Evolutionary conservation across 768 basidiomycete genomes (phyloP).

Genomic region (Russula abietina): DNA sequence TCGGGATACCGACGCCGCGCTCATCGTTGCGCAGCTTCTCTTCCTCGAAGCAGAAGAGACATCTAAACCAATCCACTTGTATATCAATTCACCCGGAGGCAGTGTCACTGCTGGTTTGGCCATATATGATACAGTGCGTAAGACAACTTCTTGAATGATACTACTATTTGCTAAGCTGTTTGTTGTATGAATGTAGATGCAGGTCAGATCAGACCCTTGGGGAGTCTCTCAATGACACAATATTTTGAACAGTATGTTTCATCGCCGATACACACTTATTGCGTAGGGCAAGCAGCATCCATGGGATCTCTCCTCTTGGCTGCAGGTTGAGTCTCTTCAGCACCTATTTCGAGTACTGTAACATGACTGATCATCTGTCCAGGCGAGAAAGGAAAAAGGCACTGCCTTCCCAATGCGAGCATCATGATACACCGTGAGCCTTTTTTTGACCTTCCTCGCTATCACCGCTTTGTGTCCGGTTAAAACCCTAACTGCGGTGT

Average conservation of each 20-base stretch:
- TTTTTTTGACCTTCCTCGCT: not conserved
- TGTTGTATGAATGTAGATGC: constrained; percentile 24
- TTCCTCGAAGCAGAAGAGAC: constrained; percentile 96
- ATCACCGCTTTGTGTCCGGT: constrained; percentile 9
- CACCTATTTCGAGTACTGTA: not conserved
- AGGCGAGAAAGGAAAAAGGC: constrained; percentile 85
- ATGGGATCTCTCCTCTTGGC: constrained; percentile 94
- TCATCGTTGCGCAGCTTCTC: constrained; percentile 86
- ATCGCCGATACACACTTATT: constrained; percentile 94
- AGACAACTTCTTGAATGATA: not conserved
- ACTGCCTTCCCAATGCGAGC: constrained; percentile 86
- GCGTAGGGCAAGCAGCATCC: constrained; percentile 89
- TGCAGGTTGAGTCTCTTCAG: constrained; percentile 44
- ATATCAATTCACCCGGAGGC: constrained; percentile 96
- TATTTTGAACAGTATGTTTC: constrained; percentile 60
- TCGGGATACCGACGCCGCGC: constrained; percentile 80
- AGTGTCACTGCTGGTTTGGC: constrained; percentile 94
- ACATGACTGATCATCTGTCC: constrained; percentile 15
- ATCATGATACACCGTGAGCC: constrained; percentile 96
- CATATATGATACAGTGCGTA: constrained; percentile 90
- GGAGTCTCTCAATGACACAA: not conserved
- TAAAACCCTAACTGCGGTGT: not conserved
- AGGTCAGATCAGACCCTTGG: constrained; percentile 50
- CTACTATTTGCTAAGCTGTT: not conserved
- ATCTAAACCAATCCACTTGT: constrained; percentile 89